Evolutionary conservation across 345 rosid genomes (phyloP).

Genomic region (Angophora floribunda): DNA sequence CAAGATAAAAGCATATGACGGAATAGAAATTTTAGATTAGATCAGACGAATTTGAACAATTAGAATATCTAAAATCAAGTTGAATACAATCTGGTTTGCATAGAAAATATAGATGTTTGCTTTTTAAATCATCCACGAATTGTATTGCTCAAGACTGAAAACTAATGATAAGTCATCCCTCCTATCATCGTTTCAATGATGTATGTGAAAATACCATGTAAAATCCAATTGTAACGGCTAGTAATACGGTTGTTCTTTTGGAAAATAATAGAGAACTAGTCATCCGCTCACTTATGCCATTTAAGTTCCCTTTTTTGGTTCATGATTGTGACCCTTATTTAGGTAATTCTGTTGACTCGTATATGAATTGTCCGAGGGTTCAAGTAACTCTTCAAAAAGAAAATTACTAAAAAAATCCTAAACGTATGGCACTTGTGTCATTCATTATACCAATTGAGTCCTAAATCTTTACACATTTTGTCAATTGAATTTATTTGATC

Average conservation of each 20-base stretch:
- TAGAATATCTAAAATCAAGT: not conserved
- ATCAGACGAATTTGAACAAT: not conserved
- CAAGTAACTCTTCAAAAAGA: no score
- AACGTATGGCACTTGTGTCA: slow-evolving; percentile 20
- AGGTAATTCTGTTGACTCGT: no score
- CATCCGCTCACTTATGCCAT: not conserved
- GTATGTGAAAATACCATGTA: no score
- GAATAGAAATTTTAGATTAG: not conserved
- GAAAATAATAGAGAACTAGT: no score
- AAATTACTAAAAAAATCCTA: not conserved
- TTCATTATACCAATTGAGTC: not conserved
- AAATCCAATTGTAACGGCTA: not conserved
- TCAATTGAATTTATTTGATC: no score
- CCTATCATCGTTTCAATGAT: not conserved
- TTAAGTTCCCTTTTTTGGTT: not conserved
- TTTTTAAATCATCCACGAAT: not conserved
- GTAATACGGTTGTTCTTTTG: not conserved
- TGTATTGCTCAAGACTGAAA: not conserved
- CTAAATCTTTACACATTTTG: no score
- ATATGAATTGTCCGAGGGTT: no score
- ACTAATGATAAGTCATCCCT: not conserved
- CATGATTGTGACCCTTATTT: slow-evolving; percentile 7
- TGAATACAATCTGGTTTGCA: not conserved
- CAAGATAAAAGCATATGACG: not conserved
- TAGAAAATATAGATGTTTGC: not conserved